Evolutionary conservation across 2,329 filamentous ascomycete genomes (phyloP).

Genomic region (Didymosphaeria variabile): DNA sequence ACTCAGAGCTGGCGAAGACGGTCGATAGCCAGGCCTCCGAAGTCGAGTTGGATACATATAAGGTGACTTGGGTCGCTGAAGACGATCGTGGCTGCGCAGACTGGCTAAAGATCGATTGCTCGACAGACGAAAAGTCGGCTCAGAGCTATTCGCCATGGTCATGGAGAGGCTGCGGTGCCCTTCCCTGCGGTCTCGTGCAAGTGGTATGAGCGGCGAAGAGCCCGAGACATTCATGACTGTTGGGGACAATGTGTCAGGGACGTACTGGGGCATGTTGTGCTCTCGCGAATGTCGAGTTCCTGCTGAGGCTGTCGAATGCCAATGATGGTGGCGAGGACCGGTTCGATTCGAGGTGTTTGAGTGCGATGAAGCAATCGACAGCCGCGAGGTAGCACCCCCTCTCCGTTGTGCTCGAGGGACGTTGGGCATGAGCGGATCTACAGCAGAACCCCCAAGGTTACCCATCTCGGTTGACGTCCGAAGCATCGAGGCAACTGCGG

Average conservation of each 20-base stretch:
- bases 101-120: slow-evolving; percentile 57
- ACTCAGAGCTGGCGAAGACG: slow-evolving; percentile 56
- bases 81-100: slow-evolving; percentile 52
- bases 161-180: slow-evolving; percentile 55
- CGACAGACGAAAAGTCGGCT: slow-evolving; percentile 47
- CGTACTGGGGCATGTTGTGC: slow-evolving; percentile 53
- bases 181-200: slow-evolving; percentile 40
- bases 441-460: slow-evolving; percentile 53
- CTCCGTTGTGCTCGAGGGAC: slow-evolving; percentile 48
- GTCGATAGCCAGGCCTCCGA: slow-evolving; percentile 53
- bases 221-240: slow-evolving; percentile 41
- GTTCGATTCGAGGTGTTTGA: slow-evolving; percentile 54
- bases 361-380: slow-evolving; percentile 52
- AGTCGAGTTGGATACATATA: slow-evolving; percentile 55
- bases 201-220: slow-evolving; percentile 40
- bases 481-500: slow-evolving; percentile 60
- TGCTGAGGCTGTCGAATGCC: slow-evolving; percentile 51
- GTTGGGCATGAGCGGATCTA: slow-evolving; percentile 49
- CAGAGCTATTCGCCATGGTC: slow-evolving; percentile 47
- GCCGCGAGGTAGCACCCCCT: slow-evolving; percentile 42
- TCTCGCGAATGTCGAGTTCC: slow-evolving; percentile 53
- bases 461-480: slow-evolving; percentile 60
- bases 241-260: slow-evolving; percentile 49
- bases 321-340: slow-evolving; percentile 45
- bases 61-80: slow-evolving; percentile 49